A percentile compares a stretch with the other conserved stretches of the same genome.
Evolutionary conservation across 225 moss, liverwort and hornwort genomes (phyloP).

Genomic region (Marchantia polymorpha): DNA sequence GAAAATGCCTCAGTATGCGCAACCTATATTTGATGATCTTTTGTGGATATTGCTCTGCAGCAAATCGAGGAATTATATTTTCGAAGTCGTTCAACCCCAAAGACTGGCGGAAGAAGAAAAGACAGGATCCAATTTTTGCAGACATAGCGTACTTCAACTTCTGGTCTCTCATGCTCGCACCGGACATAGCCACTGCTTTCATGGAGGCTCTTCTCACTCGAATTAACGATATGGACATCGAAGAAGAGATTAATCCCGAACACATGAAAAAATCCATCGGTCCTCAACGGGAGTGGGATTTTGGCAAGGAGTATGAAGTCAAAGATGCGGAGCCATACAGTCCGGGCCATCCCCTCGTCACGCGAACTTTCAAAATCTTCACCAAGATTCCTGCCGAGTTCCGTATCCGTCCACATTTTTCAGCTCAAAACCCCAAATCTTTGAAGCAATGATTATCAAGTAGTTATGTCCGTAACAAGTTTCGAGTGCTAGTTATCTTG

Average conservation of each 20-base stretch:
- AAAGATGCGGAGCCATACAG: slow-evolving; percentile 22
- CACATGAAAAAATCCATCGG: neutral
- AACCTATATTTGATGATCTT: neutral
- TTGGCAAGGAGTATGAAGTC: slow-evolving; percentile 14
- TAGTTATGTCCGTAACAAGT: neutral
- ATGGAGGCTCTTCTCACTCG: slow-evolving; percentile 21
- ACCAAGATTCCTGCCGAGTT: slow-evolving; percentile 14
- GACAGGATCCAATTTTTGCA: neutral
- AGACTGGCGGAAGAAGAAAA: slow-evolving; percentile 26
- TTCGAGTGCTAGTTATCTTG: neutral
- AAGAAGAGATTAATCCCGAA: slow-evolving; percentile 22
- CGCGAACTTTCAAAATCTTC: slow-evolving; percentile 26
- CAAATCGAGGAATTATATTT: slow-evolving; percentile 2
- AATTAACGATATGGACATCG: slow-evolving; percentile 26
- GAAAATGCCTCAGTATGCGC: neutral
- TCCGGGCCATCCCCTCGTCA: slow-evolving; percentile 20
- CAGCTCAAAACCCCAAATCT: too few species aligned
- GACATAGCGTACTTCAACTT: slow-evolving; percentile 13
- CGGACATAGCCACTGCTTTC: slow-evolving; percentile 18
- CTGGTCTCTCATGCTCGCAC: slow-evolving; percentile 13
- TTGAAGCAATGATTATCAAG: neutral
- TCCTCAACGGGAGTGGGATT: slow-evolving; percentile 21
- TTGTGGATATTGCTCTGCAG: neutral
- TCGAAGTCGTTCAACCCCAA: slow-evolving; percentile 2
- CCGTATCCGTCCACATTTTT: slow-evolving; percentile 18